These are phyloP conservation scores for Hygrocybe coccinea DNA, from an alignment of 768 basidiomycete species.

Conservation along the genomic window DNA sequence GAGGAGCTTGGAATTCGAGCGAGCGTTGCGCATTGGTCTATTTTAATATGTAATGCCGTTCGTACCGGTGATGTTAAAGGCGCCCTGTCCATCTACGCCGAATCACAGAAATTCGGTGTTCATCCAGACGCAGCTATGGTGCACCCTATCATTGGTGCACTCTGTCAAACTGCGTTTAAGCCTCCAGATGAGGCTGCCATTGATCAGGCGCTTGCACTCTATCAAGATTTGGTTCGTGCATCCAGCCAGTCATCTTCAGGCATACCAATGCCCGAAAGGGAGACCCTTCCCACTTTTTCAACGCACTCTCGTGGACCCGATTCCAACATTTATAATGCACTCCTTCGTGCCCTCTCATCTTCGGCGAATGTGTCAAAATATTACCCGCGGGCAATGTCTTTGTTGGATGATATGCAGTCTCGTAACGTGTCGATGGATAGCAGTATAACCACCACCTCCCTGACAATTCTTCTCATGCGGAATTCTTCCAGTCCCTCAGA, in stretches of 20 bases:
- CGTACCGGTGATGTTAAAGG: slow-evolving; percentile 32
- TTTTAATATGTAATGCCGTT: slow-evolving; percentile 49
- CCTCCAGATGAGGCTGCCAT: slow-evolving; percentile 39
- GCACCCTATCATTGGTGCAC: slow-evolving; percentile 47
- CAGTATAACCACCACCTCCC: slow-evolving; percentile 43
- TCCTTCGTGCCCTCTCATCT: slow-evolving; percentile 46
- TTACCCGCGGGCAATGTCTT: slow-evolving; percentile 40
- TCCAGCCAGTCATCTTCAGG: slow-evolving; percentile 17
- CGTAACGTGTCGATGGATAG: slow-evolving; percentile 44
- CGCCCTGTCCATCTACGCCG: slow-evolving; percentile 49
- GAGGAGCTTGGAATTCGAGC: slow-evolving; percentile 37
- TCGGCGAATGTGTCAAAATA: slow-evolving; percentile 45
- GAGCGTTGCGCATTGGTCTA: slow-evolving; percentile 46
- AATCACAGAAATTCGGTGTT: slow-evolving; percentile 40
- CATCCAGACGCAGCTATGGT: slow-evolving; percentile 47
- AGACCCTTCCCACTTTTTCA: slow-evolving; percentile 14
- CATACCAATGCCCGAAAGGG: slow-evolving; percentile 16
- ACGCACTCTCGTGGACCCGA: slow-evolving; percentile 43
- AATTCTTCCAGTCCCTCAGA: slow-evolving; percentile 48
- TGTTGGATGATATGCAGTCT: slow-evolving; percentile 64
- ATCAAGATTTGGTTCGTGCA: slow-evolving; percentile 40
- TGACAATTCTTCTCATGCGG: slow-evolving; percentile 65
- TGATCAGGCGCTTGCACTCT: slow-evolving; percentile 51
- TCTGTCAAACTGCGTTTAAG: slow-evolving; percentile 40
- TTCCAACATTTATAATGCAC: slow-evolving; percentile 48